A percentile compares a stretch with the other conserved stretches of the same genome.
phyloP scores from a whole-genome alignment of 768 basidiomycete genomes.

The Austroboletus festivus region DNA sequence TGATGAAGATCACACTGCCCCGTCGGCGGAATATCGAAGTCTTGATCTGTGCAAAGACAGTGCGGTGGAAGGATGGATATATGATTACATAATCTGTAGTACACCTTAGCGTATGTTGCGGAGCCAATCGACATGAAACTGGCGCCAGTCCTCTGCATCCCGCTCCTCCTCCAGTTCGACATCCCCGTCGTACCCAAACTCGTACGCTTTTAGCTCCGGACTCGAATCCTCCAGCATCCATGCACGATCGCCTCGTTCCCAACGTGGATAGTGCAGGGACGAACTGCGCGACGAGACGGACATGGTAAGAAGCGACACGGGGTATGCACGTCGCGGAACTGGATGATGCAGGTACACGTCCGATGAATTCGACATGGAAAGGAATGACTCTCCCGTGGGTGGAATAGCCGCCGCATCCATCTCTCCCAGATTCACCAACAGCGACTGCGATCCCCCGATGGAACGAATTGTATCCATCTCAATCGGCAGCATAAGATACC shows the following conservation, averaged over 20 bases:
- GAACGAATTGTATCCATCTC: slow-evolving; percentile 41
- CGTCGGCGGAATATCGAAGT: neutral
- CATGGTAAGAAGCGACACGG: slow-evolving; percentile 32
- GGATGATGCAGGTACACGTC: slow-evolving; percentile 23
- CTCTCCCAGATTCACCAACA: slow-evolving; percentile 40
- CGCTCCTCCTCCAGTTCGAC: slow-evolving; percentile 23
- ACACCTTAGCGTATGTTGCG: slow-evolving; percentile 6
- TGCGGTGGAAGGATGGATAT: neutral
- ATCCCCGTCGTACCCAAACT: slow-evolving; percentile 33
- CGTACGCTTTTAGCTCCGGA: slow-evolving; percentile 22
- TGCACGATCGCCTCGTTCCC: slow-evolving; percentile 34
- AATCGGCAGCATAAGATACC: slow-evolving; percentile 3
- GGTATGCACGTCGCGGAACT: slow-evolving; percentile 24
- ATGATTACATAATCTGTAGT: slow-evolving; percentile 21
- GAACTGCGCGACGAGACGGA: slow-evolving; percentile 32
- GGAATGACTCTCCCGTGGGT: slow-evolving; percentile 41
- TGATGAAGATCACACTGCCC: slow-evolving; percentile 1
- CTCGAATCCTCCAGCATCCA: slow-evolving; percentile 42
- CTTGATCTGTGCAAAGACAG: slow-evolving; percentile 19
- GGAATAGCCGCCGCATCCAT: slow-evolving; percentile 27
- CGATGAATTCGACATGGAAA: slow-evolving; percentile 38
- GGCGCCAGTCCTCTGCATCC: slow-evolving; percentile 44
- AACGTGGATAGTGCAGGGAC: slow-evolving; percentile 25
- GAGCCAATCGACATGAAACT: slow-evolving; percentile 50
- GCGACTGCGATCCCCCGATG: slow-evolving; percentile 41